Percentiles rank a stretch among this genome's conserved stretches.
These are phyloP conservation scores for Exophiala aquamarina DNA, from an alignment of 2,329 filamentous ascomycete species.

Conservation along the genomic window DNA sequence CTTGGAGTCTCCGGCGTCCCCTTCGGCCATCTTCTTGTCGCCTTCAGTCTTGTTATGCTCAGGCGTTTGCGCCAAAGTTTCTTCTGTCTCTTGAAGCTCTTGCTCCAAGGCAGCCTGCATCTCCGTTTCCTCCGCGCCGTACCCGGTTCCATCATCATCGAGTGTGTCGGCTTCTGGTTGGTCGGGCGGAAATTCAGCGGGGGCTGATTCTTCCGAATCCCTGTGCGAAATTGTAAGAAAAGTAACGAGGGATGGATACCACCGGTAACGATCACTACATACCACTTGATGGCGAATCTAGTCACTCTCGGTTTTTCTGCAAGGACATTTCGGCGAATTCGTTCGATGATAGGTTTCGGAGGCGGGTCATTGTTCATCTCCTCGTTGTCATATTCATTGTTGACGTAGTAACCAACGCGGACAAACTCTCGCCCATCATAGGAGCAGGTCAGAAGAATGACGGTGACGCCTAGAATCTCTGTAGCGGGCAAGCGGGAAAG, in stretches of 20 bases:
- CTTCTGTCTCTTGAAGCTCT: conserved; percentile 51
- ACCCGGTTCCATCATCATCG: conserved; percentile 79
- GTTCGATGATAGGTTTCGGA: conserved; percentile 87
- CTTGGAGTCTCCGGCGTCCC: conserved; percentile 50
- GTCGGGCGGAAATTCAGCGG: conserved; percentile 93
- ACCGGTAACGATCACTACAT: conserved; percentile 35
- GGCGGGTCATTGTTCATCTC: conserved; percentile 87
- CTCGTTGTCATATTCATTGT: conserved; percentile 96
- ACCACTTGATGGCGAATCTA: conserved; percentile 98
- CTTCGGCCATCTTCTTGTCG: conserved; percentile 75
- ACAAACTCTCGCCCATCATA: conserved; percentile 98
- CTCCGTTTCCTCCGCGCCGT: conserved; percentile 86
- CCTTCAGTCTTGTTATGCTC: conserved; percentile 45
- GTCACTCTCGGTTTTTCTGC: conserved; percentile 98
- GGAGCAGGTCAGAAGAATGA: conserved; percentile 92
- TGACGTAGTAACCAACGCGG: conserved; percentile 98
- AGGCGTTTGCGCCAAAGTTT: conserved; percentile 35
- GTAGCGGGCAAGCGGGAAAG: conserved; percentile 87
- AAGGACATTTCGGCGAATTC: conserved; percentile 86
- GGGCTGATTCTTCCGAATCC: conserved; percentile 97
- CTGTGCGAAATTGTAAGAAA: conserved; percentile 45
- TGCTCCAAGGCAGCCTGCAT: conserved; percentile 63
- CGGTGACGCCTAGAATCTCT: conserved; percentile 94
- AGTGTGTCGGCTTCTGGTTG: conserved; percentile 90
- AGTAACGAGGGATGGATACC: neutral